These are phyloP conservation scores for Austroboletus olivaceoglutinosus DNA, from an alignment of 1,284 basidiomycete genomes.

Conservation along the genomic window DNA sequence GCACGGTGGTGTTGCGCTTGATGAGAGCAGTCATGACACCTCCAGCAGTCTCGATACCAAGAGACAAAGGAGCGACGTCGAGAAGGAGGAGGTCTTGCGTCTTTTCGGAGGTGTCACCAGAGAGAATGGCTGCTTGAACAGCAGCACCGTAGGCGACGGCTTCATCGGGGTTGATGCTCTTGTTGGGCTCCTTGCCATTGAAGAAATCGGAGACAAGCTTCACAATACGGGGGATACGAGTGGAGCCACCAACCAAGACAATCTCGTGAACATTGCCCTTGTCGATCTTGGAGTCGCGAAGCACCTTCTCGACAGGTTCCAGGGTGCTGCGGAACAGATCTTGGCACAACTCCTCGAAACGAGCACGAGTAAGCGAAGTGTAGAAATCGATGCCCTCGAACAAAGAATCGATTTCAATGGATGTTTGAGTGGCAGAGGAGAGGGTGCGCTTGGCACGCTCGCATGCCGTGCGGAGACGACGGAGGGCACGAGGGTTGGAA, in stretches of 20 bases:
- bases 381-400: slow-evolving; percentile 99
- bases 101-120: slow-evolving; percentile 98
- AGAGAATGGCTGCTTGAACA: slow-evolving; percentile 97
- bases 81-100: slow-evolving; percentile 96
- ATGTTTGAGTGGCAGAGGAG: slow-evolving; percentile 94
- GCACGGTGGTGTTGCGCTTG: slow-evolving; percentile 98
- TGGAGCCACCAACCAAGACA: slow-evolving; percentile 97
- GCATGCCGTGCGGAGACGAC: slow-evolving; percentile 96
- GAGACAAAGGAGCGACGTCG: slow-evolving; percentile 94
- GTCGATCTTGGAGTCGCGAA: slow-evolving; percentile 98
- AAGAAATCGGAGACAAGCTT: slow-evolving; percentile 99
- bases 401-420: slow-evolving; percentile 97
- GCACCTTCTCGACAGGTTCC: slow-evolving; percentile 98
- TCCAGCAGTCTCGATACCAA: slow-evolving; percentile 98
- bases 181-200: slow-evolving; percentile 95
- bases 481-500: slow-evolving; percentile 90
- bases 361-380: slow-evolving; percentile 96
- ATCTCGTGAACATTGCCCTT: slow-evolving; percentile 95
- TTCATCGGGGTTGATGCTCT: slow-evolving; percentile 99
- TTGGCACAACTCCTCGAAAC: slow-evolving; percentile 98
- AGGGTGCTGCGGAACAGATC: slow-evolving; percentile 97
- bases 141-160: slow-evolving; percentile 99
- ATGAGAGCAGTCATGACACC: slow-evolving; percentile 98
- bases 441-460: slow-evolving; percentile 99
- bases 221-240: slow-evolving; percentile 97